Conservation (phyloP, 2,329 filamentous ascomycete species). For the Trichoderma koningii region DNA sequence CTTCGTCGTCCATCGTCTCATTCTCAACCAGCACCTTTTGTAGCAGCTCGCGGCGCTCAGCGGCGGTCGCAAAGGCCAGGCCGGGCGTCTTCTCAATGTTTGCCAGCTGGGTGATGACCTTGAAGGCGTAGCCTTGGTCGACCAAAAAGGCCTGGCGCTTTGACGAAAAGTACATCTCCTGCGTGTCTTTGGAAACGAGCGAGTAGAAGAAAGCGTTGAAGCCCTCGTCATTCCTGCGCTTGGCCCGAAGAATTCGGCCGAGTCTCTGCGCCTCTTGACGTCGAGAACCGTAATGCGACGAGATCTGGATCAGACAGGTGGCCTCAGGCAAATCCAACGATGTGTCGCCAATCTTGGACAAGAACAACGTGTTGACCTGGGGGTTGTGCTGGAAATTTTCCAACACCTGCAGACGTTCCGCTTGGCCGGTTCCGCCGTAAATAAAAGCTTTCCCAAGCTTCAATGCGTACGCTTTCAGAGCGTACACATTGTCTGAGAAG, state of each 20-base stretch:
- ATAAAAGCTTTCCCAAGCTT: conserved; percentile 88
- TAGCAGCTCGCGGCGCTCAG: conserved; percentile 81
- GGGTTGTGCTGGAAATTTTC: conserved; percentile 96
- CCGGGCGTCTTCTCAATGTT: conserved; percentile 83
- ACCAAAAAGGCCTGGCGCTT: conserved; percentile 97
- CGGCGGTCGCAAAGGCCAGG: conserved; percentile 75
- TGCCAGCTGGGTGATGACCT: conserved; percentile 93
- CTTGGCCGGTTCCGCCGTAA: conserved; percentile 82
- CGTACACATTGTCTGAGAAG: conserved; percentile 96
- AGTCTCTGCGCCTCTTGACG: conserved; percentile 94
- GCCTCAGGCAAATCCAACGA: conserved; percentile 97
- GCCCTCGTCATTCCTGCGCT: conserved; percentile 93
- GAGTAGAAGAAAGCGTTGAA: conserved; percentile 99
- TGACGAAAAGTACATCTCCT: conserved; percentile 97
- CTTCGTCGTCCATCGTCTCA: conserved; percentile 72
- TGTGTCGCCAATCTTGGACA: conserved; percentile 97
- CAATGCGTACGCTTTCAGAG: conserved; percentile 79
- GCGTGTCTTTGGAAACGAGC: conserved; percentile 93
- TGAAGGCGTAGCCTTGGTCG: conserved; percentile 98
- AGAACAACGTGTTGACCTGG: conserved; percentile 85
- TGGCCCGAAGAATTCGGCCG: conserved; percentile 90
- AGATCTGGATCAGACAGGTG: conserved; percentile 95
- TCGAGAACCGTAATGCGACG: conserved; percentile 94
- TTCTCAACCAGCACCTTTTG: conserved; percentile 88
- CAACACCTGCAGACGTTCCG: conserved; percentile 81